A percentile compares a stretch with the other conserved stretches of the same genome.
These are phyloP conservation scores for Blastobotrys proliferans DNA, from an alignment of 1,139 yeast genomes.

Conservation along the genomic window DNA sequence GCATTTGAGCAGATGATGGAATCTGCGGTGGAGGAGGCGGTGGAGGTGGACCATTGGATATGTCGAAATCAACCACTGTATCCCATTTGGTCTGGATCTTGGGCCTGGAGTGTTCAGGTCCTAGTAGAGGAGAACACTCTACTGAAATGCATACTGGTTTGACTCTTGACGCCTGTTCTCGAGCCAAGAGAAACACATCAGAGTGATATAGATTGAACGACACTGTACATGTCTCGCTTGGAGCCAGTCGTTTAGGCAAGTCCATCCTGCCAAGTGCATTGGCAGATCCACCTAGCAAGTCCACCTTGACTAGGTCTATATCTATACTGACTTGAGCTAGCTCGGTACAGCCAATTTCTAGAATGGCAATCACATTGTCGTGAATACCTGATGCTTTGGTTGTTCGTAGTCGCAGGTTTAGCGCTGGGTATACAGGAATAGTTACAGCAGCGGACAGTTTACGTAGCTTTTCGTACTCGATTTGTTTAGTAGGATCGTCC, in stretches of 20 bases:
- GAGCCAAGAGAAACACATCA: slow-evolving; percentile 22
- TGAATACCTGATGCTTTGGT: slow-evolving; percentile 55
- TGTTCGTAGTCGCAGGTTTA: slow-evolving; percentile 54
- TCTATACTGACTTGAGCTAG: slow-evolving; percentile 30
- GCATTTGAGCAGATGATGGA: neutral
- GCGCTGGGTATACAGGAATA: slow-evolving; percentile 46
- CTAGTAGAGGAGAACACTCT: slow-evolving; percentile 28
- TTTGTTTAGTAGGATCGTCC: neutral
- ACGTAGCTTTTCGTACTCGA: slow-evolving; percentile 9
- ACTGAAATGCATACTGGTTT: slow-evolving; percentile 27
- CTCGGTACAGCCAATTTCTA: slow-evolving; percentile 52
- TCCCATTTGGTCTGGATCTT: slow-evolving; percentile 55
- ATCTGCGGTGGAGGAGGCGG: slow-evolving; percentile 14
- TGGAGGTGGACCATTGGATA: slow-evolving; percentile 41
- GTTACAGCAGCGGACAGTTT: slow-evolving; percentile 17
- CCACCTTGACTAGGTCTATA: slow-evolving; percentile 39
- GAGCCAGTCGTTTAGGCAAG: slow-evolving; percentile 33
- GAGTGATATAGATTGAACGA: slow-evolving; percentile 28
- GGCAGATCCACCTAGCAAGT: slow-evolving; percentile 42
- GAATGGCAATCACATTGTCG: slow-evolving; percentile 48
- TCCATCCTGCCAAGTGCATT: slow-evolving; percentile 34
- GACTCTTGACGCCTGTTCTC: slow-evolving; percentile 19
- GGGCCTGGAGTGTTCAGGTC: slow-evolving; percentile 24
- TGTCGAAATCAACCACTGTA: slow-evolving; percentile 56
- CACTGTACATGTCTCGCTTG: slow-evolving; percentile 35